Evolutionary conservation across 768 basidiomycete genomes (phyloP), one percentile per base, ranked within the genome.

Genomic region (Vararia minispora): DNA sequence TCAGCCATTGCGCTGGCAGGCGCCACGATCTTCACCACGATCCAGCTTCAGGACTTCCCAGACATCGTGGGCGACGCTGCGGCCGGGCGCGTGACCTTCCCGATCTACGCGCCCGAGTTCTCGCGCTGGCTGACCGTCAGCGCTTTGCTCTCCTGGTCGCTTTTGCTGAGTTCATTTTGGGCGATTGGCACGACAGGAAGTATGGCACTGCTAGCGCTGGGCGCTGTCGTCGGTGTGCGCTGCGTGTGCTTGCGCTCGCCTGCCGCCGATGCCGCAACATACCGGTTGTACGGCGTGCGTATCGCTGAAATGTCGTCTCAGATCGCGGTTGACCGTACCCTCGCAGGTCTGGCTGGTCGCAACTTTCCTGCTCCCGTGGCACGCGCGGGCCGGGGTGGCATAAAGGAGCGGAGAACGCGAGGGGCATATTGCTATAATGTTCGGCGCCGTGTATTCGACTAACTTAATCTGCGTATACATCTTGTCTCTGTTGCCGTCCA

Each of bases 221-320:
- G 52, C 28, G 23, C 37, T 18, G 39, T 40, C 28, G 46, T 53
- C 14, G 52, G 48, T 32, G 33, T 34, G 26, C 47, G 51, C 14
- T 50, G 45, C 43, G 45, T 42, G 32, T 37, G 23, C 33, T 45
- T 43, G 41, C 51, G 51, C 33, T 38, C 42, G 17, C 31, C 40
- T 28, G 37, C 33, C 10, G 42, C 38, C 10, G 52, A 53, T 41
- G 40, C 40, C 35, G 33, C 28, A 21, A 44, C 51, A 13, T 53
- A 53, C 39, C 21, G 42, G 16, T 33, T 53, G n/a, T 50, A 52
- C 37, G 52, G 50, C 28, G 52, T 53, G 31, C 42, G 52, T 52
- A 14, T 33, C 17, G 44, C 35, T 40, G 35, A 17, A 35, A 17
- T 39, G 11, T 18, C 35, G 35, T 23, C 21, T 30, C 25, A 34